These are phyloP conservation scores for Macadamia tetraphylla DNA, from an alignment of 164 flowering plant genomes.

Conservation along the genomic window DNA sequence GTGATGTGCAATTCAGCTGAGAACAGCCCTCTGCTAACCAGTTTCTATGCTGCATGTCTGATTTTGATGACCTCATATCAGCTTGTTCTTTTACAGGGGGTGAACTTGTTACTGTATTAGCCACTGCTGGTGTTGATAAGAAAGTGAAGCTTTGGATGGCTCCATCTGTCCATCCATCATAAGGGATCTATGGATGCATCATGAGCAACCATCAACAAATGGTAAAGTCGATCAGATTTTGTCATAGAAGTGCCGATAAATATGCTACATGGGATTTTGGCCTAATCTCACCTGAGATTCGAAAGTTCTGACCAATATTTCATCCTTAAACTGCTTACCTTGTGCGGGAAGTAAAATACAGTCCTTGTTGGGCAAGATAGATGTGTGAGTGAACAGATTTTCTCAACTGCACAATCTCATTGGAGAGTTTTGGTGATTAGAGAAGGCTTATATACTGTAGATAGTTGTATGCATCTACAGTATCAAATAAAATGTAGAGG, in stretches of 20 bases:
- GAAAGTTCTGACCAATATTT: not conserved
- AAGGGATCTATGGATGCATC: constrained; percentile 4
- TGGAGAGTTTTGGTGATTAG: not conserved
- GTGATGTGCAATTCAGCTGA: no score
- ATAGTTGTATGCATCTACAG: no score
- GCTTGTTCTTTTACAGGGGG: constrained; percentile 41
- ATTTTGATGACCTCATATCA: not conserved
- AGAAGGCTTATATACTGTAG: not conserved
- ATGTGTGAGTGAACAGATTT: not conserved
- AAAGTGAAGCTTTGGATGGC: constrained; percentile 90
- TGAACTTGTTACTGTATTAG: constrained; percentile 39
- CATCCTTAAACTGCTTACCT: not conserved
- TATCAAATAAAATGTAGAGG: no score
- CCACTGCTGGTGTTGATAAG: constrained; percentile 79
- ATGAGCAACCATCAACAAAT: not conserved
- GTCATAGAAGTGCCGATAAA: not conserved
- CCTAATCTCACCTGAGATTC: not conserved
- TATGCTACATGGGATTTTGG: constrained; percentile 7
- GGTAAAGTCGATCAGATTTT: not conserved
- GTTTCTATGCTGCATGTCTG: not conserved
- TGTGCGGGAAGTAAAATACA: not conserved
- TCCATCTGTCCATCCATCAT: constrained; percentile 35
- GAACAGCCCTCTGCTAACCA: not conserved
- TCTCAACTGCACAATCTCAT: not conserved
- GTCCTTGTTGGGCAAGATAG: not conserved